Base-by-base conservation (phyloP, 2,329 filamentous ascomycete species). In the Fusarium sp. region DNA sequence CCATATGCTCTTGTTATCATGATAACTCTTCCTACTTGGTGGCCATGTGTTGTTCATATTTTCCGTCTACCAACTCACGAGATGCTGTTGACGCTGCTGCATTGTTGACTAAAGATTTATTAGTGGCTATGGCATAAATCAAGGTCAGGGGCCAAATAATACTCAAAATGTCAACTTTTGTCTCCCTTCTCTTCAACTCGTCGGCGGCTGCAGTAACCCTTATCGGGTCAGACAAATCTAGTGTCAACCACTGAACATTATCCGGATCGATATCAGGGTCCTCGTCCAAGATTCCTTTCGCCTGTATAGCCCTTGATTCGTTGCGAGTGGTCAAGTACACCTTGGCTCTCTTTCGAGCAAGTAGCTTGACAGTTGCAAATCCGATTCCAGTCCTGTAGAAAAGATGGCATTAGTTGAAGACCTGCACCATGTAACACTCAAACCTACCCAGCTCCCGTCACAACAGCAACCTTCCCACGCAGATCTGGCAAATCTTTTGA, bases 41-140 rank as follows among this genome's bases (percentile, higher is more conserved):
- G 11, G 75, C 68, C 73, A 80, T 79, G 38, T 68, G 66, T 20
- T 58, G 63, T 59, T 80, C 79, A 71, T 75, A 80, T 16, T 74
- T 75, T 1, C 62, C 57, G 3, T 64, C 69, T 2, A 62, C 56
- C 1, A 54, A 64, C 18, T 77, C 61, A 16, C 69, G 72, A 52
- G 64, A 62, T 1, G 42, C 2, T 20, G 61, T 62, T 11, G 57
- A 50, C 6, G 60, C 45, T 4, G 50, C 68, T 4, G 68, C 68
- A 42, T 80, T 80, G 66, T 80, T 80, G 37, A 81, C 79, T 80
- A 18, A 1, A 2, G 7, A 2, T 47, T 18, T 24, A 9, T 35
- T 9, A 31, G 2, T 4, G 16, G n/a, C 24, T 11, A 34, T 14
- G 29, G 37, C 13, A 34, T 4, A 22, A 27, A 18, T 5, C 24